Percentiles rank a stretch among this genome's conserved stretches.
Evolutionary conservation across 371 early-diverging fungal species (phyloP).

Genomic region (Globomyces sp.): DNA sequence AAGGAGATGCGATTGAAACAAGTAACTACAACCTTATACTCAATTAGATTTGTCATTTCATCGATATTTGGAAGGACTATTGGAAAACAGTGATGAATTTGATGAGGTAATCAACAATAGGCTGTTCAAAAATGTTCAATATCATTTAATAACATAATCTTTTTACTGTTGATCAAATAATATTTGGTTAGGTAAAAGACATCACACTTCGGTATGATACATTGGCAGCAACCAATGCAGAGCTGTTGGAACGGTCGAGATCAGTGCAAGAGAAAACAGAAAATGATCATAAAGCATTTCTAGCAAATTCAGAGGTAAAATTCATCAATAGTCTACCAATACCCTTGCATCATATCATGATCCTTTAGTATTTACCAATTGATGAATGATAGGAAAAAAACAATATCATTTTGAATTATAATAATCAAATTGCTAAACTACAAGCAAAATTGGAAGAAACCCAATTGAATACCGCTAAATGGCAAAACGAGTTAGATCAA

Average conservation of each 20-base stretch:
- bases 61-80: constrained; percentile 48
- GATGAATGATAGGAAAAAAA: constrained; percentile 42
- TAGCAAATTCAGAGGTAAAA: constrained; percentile 42
- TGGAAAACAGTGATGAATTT: constrained; percentile 50
- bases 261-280: constrained; percentile 53
- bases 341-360: background rate
- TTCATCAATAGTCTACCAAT: background rate
- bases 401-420: constrained; percentile 51
- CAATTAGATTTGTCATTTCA: constrained; percentile 49
- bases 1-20: constrained; percentile 42
- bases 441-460: constrained; percentile 51
- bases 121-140: too few relatives aligned
- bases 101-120: constrained; percentile 31
- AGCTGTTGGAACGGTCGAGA: constrained; percentile 47
- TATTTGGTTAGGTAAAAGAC: constrained; percentile 37
- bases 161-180: too few relatives aligned
- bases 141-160: too few relatives aligned
- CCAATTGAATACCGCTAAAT: constrained; percentile 38
- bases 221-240: constrained; percentile 53
- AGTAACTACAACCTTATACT: constrained; percentile 25
- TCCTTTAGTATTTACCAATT: background rate
- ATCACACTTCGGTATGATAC: constrained; percentile 54
- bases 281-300: constrained; percentile 36
- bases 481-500: constrained; percentile 50
- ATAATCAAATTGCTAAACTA: constrained; percentile 56